These are phyloP conservation scores for Helotiales sp. DNA, from an alignment of 2,329 filamentous ascomycete species.

Conservation along the genomic window DNA sequence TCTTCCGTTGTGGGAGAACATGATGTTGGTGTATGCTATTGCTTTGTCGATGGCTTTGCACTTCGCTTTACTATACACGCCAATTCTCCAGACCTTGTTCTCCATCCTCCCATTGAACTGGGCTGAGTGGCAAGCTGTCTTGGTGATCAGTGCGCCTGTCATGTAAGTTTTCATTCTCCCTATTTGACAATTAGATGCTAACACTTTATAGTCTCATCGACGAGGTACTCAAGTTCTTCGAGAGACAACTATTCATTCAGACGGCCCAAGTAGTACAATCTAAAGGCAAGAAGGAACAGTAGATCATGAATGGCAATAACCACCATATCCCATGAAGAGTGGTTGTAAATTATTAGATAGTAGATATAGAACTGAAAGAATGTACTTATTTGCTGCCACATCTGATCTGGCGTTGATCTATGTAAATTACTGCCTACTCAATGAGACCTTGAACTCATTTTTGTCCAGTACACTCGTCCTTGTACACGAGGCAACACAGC, in stretches of 20 bases:
- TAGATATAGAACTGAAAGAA: conserved; percentile 28
- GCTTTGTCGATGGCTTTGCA: conserved; percentile 89
- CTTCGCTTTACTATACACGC: conserved; percentile 90
- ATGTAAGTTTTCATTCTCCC: conserved; percentile 64
- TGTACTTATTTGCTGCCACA: not conserved
- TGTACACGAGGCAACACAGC: too few species aligned
- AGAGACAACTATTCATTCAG: conserved; percentile 51
- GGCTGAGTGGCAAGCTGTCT: conserved; percentile 89
- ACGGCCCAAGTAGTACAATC: conserved; percentile 30
- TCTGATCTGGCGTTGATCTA: not conserved
- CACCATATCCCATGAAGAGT: not conserved
- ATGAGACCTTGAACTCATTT: too few species aligned
- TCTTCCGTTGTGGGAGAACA: conserved; percentile 95
- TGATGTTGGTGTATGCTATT: conserved; percentile 97
- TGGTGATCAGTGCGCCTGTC: conserved; percentile 86
- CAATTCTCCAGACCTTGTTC: conserved; percentile 85
- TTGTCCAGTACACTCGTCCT: too few species aligned
- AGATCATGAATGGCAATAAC: not conserved
- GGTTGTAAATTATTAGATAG: conserved; percentile 28
- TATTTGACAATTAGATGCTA: conserved; percentile 9
- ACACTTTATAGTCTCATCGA: conserved; percentile 57
- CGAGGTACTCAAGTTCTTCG: conserved; percentile 64
- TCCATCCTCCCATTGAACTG: conserved; percentile 84
- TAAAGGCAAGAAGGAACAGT: conserved; percentile 35
- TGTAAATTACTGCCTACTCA: not conserved